Conservation (phyloP, 768 basidiomycete genomes). For the Crassisporium funariophilum region DNA sequence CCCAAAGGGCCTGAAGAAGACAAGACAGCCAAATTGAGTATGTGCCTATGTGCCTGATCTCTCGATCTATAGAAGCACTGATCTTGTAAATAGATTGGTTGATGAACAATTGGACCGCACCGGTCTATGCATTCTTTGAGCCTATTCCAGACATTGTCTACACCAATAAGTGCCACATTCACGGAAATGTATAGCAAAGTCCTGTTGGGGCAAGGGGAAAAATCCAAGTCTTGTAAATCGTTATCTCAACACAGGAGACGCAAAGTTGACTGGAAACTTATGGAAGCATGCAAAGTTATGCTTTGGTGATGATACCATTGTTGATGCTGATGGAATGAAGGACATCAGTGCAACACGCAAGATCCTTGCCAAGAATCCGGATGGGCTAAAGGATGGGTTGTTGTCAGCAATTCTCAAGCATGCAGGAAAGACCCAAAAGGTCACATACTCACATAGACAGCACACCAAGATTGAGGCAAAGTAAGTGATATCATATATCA, state of each 20-base stretch:
- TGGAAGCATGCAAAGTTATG: slow-evolving; percentile 27
- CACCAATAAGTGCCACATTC: slow-evolving; percentile 15
- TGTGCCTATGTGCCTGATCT: too few species aligned
- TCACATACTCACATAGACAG: slow-evolving; percentile 21
- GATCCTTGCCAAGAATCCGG: not conserved
- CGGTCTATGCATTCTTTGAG: slow-evolving; percentile 36
- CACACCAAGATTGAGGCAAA: slow-evolving; percentile 23
- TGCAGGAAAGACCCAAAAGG: slow-evolving; percentile 13
- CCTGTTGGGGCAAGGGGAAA: slow-evolving; percentile 16
- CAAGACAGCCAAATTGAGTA: too few species aligned
- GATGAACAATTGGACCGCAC: slow-evolving; percentile 29
- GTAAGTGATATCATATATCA: too few species aligned
- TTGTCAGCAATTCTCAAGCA: slow-evolving; percentile 5
- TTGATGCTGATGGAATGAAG: not conserved
- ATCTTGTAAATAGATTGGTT: slow-evolving; percentile 18
- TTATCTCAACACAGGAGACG: slow-evolving; percentile 27
- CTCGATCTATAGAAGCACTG: too few species aligned
- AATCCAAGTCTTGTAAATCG: slow-evolving; percentile 10
- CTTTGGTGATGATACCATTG: not conserved
- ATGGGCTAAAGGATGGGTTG: not conserved
- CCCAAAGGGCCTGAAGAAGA: too few species aligned
- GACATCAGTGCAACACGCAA: not conserved
- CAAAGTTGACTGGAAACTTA: slow-evolving; percentile 30
- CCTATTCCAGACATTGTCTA: slow-evolving; percentile 15
- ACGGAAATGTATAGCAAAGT: slow-evolving; percentile 23